Evolutionary conservation across 2,329 filamentous ascomycete genomes (phyloP).

Genomic region (Cadophora sp.): DNA sequence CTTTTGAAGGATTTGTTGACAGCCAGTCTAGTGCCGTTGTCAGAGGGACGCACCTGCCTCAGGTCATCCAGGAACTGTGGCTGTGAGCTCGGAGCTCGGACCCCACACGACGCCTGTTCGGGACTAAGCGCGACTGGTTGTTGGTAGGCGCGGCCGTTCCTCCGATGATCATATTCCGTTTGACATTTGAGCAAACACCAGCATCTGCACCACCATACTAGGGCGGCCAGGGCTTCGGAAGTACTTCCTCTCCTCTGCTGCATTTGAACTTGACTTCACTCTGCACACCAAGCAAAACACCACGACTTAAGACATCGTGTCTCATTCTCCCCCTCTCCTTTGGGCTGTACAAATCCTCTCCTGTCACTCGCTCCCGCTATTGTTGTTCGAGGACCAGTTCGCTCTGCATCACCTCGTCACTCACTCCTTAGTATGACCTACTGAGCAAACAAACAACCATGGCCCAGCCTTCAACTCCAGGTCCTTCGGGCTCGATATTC

Average conservation of each 20-base stretch:
- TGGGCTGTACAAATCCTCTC: not conserved
- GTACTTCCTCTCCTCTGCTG: not conserved
- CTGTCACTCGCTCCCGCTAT: not conserved
- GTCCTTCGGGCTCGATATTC: constrained; percentile 54
- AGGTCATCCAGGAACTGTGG: not conserved
- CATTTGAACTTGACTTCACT: not conserved
- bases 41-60: constrained; percentile 1
- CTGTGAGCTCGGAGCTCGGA: not conserved
- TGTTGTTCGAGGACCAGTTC: constrained; percentile 1
- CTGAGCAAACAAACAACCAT: constrained; percentile 42
- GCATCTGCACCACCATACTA: too few relatives aligned
- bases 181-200: constrained; percentile 12
- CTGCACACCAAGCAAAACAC: not conserved
- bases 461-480: constrained; percentile 55
- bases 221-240: not conserved
- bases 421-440: constrained; percentile 17
- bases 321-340: too few relatives aligned
- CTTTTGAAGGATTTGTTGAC: constrained; percentile 19
- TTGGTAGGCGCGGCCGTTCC: constrained; percentile 3
- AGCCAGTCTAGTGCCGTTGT: constrained; percentile 32
- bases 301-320: not conserved
- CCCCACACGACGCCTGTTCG: not conserved
- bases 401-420: not conserved
- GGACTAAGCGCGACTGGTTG: not conserved
- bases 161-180: constrained; percentile 8